These are phyloP conservation scores for Trichoderma atroviride DNA, from an alignment of 2,329 filamentous ascomycete genomes.

Conservation along the genomic window DNA sequence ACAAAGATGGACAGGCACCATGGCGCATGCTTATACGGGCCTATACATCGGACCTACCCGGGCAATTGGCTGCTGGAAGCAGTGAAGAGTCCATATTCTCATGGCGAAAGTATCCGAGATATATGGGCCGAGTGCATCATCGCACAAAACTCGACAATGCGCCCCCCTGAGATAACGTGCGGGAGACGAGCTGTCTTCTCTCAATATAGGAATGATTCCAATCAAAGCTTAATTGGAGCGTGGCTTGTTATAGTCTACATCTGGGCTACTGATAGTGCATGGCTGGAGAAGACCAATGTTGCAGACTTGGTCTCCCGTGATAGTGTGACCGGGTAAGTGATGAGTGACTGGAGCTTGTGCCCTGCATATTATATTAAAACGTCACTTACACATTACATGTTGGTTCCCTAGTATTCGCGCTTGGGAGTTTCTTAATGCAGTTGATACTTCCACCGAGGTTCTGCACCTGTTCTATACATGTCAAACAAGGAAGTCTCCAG, in stretches of 20 bases:
- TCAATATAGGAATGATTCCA: background rate
- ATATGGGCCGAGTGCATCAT: background rate
- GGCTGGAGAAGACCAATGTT: conserved; percentile 6
- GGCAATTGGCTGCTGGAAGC: background rate
- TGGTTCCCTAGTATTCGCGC: conserved; percentile 7
- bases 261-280: conserved; percentile 8
- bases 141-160: conserved; percentile 8
- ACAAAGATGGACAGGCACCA: conserved; percentile 14
- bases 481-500: background rate
- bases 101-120: conserved; percentile 2
- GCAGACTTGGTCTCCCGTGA: conserved; percentile 2
- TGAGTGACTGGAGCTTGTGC: conserved; percentile 9
- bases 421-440: conserved; percentile 2
- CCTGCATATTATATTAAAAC: background rate
- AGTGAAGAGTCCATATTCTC: background rate
- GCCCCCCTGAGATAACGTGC: conserved; percentile 19
- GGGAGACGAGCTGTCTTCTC: conserved; percentile 15
- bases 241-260: conserved; percentile 18
- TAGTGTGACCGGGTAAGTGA: conserved; percentile 16
- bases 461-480: conserved; percentile 10
- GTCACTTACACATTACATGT: too few relatives aligned
- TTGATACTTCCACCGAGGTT: background rate
- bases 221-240: background rate
- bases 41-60: conserved; percentile 1
- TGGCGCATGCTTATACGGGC: conserved; percentile 19